phyloP scores from a whole-genome alignment of 495 filamentous ascomycete genomes.

The Barbatosphaeria neglecta region DNA sequence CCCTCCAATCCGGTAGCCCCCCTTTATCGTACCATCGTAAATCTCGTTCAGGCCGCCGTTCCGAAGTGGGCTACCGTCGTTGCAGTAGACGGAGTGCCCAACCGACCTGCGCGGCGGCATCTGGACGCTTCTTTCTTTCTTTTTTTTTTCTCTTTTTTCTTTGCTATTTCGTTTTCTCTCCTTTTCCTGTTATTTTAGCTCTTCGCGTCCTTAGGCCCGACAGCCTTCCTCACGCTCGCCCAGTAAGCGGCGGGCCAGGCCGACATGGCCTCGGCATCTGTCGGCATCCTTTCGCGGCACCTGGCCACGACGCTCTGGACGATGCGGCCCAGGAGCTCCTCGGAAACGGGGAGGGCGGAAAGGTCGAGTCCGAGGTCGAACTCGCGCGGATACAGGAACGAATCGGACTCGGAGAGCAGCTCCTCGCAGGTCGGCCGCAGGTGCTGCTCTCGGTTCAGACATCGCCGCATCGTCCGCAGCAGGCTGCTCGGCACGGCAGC shows the following conservation, averaged over 20 bases:
- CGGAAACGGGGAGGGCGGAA: slow-evolving; percentile 57
- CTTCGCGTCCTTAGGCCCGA: slow-evolving; percentile 6
- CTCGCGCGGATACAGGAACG: slow-evolving; percentile 69
- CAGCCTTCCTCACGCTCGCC: slow-evolving; percentile 39
- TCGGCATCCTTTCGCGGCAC: slow-evolving; percentile 57
- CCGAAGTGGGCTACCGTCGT: no score
- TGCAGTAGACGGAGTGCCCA: no score
- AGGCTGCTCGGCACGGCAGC: slow-evolving; percentile 58
- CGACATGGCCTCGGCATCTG: slow-evolving; percentile 53
- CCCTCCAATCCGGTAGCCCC: no score
- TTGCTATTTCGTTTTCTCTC: no score
- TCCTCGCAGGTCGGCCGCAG: slow-evolving; percentile 67
- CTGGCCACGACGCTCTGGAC: slow-evolving; percentile 66
- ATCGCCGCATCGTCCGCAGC: slow-evolving; percentile 61
- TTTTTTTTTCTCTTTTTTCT: no score
- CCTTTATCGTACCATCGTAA: no score
- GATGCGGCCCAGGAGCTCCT: slow-evolving; percentile 66
- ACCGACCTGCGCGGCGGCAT: no score
- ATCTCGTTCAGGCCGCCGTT: no score
- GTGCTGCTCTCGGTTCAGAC: slow-evolving; percentile 67
- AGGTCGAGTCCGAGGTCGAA: slow-evolving; percentile 40
- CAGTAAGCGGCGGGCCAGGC: slow-evolving; percentile 53
- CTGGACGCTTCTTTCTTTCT: no score
- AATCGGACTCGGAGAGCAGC: slow-evolving; percentile 58
- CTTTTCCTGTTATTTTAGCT: no score